A percentile compares a stretch with the other conserved stretches of the same genome.
phyloP scores from a whole-genome alignment of 1,284 basidiomycete genomes.

The Serendipita sp. region DNA sequence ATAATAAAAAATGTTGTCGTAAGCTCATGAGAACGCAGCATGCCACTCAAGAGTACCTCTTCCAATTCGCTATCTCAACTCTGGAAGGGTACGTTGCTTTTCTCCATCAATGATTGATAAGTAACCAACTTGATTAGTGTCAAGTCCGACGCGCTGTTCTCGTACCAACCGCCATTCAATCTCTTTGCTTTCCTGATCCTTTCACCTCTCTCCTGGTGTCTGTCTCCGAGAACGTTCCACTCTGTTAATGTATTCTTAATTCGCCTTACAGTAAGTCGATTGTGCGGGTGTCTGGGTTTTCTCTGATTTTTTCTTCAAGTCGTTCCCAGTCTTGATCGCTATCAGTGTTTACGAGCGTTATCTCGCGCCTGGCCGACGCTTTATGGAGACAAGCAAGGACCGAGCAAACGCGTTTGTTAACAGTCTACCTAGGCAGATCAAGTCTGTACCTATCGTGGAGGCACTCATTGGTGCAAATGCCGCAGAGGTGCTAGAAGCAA shows the following conservation, averaged over 20 bases:
- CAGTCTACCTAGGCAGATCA: constrained; percentile 51
- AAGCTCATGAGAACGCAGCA: constrained; percentile 34
- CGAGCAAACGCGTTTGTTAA: constrained; percentile 30
- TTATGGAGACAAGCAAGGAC: constrained; percentile 36
- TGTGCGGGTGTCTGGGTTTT: constrained; percentile 11
- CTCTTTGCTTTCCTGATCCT: constrained; percentile 63
- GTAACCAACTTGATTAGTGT: constrained; percentile 32
- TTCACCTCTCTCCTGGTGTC: constrained; percentile 57
- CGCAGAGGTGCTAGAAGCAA: constrained; percentile 54
- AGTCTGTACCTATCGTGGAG: constrained; percentile 56
- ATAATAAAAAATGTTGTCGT: constrained; percentile 8
- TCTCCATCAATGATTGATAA: not conserved
- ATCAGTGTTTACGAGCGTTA: constrained; percentile 75
- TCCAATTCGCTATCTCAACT: constrained; percentile 74
- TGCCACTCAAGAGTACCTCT: constrained; percentile 77
- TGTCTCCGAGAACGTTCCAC: constrained; percentile 62
- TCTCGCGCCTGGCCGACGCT: constrained; percentile 33
- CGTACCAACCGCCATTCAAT: constrained; percentile 79
- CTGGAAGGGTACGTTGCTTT: constrained; percentile 58
- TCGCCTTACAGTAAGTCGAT: constrained; percentile 43
- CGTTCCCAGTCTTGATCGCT: constrained; percentile 62
- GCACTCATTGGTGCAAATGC: constrained; percentile 51
- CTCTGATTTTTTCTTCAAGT: constrained; percentile 24
- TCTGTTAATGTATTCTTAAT: constrained; percentile 72
- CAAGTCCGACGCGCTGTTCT: constrained; percentile 80